phyloP scores from a whole-genome alignment of 202 grass and related monocot species.

The Digitaria exilis region DNA sequence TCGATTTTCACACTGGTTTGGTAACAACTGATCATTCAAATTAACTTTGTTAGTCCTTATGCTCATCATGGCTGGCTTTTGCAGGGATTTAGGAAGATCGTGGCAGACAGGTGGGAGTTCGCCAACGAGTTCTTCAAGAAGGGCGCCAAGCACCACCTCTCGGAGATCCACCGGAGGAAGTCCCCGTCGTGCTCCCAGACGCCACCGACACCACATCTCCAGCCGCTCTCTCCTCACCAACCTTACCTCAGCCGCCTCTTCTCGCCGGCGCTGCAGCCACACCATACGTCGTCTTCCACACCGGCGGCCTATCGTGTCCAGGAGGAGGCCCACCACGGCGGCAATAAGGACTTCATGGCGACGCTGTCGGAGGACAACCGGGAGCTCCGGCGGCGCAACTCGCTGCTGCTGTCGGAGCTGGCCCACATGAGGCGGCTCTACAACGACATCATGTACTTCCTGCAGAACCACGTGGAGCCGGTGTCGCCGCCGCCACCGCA shows the following conservation, averaged over 20 bases:
- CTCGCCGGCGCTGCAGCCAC: slow-evolving; percentile 16
- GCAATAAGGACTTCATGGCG: slow-evolving; percentile 47
- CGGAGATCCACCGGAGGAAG: slow-evolving; percentile 77
- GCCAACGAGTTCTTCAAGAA: slow-evolving; percentile 84
- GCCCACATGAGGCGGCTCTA: slow-evolving; percentile 80
- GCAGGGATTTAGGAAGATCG: slow-evolving; percentile 87
- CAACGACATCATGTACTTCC: slow-evolving; percentile 75
- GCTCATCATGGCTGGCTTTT: not conserved
- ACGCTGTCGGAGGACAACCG: slow-evolving; percentile 69
- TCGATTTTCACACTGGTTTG: not conserved
- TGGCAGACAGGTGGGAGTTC: slow-evolving; percentile 85
- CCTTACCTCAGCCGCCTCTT: slow-evolving; percentile 46
- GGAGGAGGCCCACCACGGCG: slow-evolving; percentile 2
- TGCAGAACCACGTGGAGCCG: slow-evolving; percentile 67
- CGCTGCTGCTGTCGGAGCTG: slow-evolving; percentile 67
- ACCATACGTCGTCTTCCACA: not conserved
- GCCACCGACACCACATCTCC: slow-evolving; percentile 9
- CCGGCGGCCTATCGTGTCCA: not conserved
- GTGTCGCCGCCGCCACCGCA: not conserved
- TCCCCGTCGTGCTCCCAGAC: slow-evolving; percentile 29
- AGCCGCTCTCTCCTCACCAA: not conserved
- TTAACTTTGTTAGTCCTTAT: not conserved
- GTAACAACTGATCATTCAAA: not conserved
- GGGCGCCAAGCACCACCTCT: slow-evolving; percentile 69
- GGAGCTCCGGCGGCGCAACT: slow-evolving; percentile 71